Evolutionary conservation across 257 asterid genomes (phyloP).

Genomic region (Cordia subcordata): DNA sequence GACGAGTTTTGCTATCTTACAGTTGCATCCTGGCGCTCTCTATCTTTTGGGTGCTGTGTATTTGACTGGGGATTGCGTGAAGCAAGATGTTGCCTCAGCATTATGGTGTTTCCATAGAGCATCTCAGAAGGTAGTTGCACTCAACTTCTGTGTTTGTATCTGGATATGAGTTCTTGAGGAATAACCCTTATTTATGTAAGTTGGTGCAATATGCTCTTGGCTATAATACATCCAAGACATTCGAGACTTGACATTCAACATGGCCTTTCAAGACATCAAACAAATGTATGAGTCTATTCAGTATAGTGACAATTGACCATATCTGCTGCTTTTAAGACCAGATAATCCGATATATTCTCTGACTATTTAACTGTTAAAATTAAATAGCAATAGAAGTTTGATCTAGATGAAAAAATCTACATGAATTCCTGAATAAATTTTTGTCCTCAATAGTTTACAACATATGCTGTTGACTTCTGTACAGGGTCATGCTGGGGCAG

Average conservation of each 20-base stretch:
- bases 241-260: too few relatives aligned
- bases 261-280: too few relatives aligned
- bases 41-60: conserved; percentile 92
- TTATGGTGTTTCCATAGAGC: conserved; percentile 98
- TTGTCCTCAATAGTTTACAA: too few relatives aligned
- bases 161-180: not conserved
- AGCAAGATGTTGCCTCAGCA: conserved; percentile 76
- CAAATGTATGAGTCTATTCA: too few relatives aligned
- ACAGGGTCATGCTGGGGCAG: conserved; percentile 92
- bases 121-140: conserved; percentile 63
- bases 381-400: too few relatives aligned
- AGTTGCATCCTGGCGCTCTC: conserved; percentile 96
- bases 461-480: conserved; percentile 17
- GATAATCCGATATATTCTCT: too few relatives aligned
- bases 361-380: too few relatives aligned
- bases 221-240: too few relatives aligned
- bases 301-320: too few relatives aligned
- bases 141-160: conserved; percentile 11
- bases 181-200: not conserved
- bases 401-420: too few relatives aligned
- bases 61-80: conserved; percentile 91
- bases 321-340: too few relatives aligned
- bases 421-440: too few relatives aligned
- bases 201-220: conserved; percentile 6
- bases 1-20: conserved; percentile 8